A percentile compares a stretch with the other conserved stretches of the same genome.
phyloP scores from a whole-genome alignment of 352 stramenopile genomes.

The Globisporangium megalacanthum region DNA sequence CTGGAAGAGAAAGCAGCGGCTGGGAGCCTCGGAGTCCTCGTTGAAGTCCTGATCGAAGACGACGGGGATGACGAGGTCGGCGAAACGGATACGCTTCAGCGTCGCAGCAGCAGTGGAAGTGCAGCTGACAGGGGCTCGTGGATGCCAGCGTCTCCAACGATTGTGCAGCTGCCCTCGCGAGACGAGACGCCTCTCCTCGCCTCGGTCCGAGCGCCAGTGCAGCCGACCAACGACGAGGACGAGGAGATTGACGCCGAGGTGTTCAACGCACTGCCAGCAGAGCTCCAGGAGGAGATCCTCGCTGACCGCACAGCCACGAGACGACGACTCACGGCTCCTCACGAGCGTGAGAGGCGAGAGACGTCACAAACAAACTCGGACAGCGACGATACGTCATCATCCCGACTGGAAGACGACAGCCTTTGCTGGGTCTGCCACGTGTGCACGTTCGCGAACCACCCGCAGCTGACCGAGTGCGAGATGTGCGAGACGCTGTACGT shows the following conservation, averaged over 20 bases:
- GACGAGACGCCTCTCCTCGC: too few species aligned
- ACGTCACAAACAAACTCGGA: slow-evolving; percentile 1
- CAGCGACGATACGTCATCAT: background rate
- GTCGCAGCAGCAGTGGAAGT: background rate
- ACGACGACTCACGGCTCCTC: background rate
- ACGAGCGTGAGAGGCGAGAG: background rate
- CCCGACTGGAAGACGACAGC: background rate
- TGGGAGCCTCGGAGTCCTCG: slow-evolving; percentile 1
- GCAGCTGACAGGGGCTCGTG: slow-evolving; percentile 1
- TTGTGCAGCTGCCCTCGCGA: slow-evolving; percentile 12
- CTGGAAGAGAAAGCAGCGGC: slow-evolving; percentile 10
- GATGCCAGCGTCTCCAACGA: slow-evolving; percentile 4
- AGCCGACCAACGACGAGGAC: background rate
- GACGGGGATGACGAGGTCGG: background rate
- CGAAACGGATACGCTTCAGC: background rate
- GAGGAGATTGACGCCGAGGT: slow-evolving; percentile 13
- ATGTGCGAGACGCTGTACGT: slow-evolving; percentile 56
- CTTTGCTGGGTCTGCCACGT: slow-evolving; percentile 55
- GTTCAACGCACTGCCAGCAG: slow-evolving; percentile 9
- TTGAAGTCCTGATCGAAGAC: slow-evolving; percentile 14
- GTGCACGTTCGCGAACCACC: slow-evolving; percentile 81
- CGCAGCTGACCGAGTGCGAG: slow-evolving; percentile 56
- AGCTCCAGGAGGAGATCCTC: slow-evolving; percentile 16
- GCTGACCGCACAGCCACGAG: slow-evolving; percentile 2
- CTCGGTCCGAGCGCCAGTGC: background rate